These are phyloP conservation scores for Saprolegnia diclina DNA, from an alignment of 352 stramenopile species.

Conservation along the genomic window DNA sequence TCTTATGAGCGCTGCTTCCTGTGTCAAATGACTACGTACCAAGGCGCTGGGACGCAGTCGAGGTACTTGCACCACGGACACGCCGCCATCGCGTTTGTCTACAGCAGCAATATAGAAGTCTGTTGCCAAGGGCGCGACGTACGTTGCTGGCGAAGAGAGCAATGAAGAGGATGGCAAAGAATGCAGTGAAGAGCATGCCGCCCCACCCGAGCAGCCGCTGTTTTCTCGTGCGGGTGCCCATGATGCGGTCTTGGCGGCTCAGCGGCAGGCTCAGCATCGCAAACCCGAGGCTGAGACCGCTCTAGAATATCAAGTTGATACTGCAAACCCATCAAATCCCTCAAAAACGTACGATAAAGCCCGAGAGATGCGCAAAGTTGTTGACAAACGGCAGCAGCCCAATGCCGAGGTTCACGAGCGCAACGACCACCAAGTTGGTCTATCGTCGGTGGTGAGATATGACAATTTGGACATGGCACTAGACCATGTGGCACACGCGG, in stretches of 20 bases:
- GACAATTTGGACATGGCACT: too few relatives aligned
- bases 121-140: neutral
- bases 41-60: conserved; percentile 19
- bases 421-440: conserved; percentile 38
- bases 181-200: neutral
- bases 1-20: neutral
- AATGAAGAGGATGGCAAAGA: conserved; percentile 18
- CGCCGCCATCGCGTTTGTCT: conserved; percentile 17
- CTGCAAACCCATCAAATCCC: neutral
- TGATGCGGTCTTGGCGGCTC: conserved; percentile 17
- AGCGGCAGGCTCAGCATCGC: conserved; percentile 10
- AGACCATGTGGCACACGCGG: conserved; percentile 30
- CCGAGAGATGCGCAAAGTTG: conserved; percentile 72
- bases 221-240: conserved; percentile 13
- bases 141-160: conserved; percentile 14
- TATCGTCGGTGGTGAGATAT: conserved; percentile 42
- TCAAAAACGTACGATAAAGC: conserved; percentile 35
- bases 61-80: conserved; percentile 27
- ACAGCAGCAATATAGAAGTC: neutral
- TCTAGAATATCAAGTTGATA: conserved; percentile 9
- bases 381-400: conserved; percentile 67
- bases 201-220: conserved; percentile 9
- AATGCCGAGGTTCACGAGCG: conserved; percentile 52
- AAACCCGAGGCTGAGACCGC: conserved; percentile 19
- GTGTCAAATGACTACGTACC: neutral